These are phyloP conservation scores for Rhododendron ovatum DNA, from an alignment of 148 eudicot species.

Conservation along the genomic window DNA sequence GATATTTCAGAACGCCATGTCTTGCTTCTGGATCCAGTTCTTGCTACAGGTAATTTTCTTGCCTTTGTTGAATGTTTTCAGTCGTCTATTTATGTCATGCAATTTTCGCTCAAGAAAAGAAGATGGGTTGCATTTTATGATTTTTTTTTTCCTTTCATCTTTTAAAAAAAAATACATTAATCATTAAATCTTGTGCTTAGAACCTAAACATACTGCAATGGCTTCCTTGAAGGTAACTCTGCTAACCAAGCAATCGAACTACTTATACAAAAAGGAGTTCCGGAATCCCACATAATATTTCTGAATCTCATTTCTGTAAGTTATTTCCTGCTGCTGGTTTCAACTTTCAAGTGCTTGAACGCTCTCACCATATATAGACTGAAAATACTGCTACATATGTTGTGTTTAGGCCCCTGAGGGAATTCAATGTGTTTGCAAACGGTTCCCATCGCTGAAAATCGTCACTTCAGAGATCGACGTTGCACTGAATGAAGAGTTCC, in stretches of 20 bases:
- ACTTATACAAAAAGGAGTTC: slow-evolving; percentile 92
- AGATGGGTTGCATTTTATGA: not conserved
- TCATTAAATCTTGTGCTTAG: not conserved
- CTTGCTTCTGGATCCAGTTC: slow-evolving; percentile 93
- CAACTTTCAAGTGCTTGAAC: not conserved
- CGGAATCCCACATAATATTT: slow-evolving; percentile 89
- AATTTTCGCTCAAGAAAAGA: not conserved
- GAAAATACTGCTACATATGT: not conserved
- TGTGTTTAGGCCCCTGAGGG: slow-evolving; percentile 85
- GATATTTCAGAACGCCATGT: slow-evolving; percentile 95
- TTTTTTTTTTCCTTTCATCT: not conserved
- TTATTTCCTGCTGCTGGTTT: not conserved
- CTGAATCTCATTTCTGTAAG: slow-evolving; percentile 93
- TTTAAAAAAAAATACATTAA: not conserved
- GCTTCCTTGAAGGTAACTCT: slow-evolving; percentile 69
- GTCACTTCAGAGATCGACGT: slow-evolving; percentile 94
- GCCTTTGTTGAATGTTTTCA: too few relatives aligned
- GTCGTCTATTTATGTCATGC: not conserved
- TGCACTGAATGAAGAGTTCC: slow-evolving; percentile 70
- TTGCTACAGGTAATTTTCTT: slow-evolving; percentile 71
- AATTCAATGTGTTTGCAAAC: slow-evolving; percentile 74
- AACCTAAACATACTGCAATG: not conserved
- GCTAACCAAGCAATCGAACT: slow-evolving; percentile 92
- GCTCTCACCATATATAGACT: not conserved
- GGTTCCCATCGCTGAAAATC: slow-evolving; percentile 78